A percentile compares a stretch with the other conserved stretches of the same genome.
phyloP scores from a whole-genome alignment of 2,329 filamentous ascomycete genomes.

The Lachnellula occidentalis region DNA sequence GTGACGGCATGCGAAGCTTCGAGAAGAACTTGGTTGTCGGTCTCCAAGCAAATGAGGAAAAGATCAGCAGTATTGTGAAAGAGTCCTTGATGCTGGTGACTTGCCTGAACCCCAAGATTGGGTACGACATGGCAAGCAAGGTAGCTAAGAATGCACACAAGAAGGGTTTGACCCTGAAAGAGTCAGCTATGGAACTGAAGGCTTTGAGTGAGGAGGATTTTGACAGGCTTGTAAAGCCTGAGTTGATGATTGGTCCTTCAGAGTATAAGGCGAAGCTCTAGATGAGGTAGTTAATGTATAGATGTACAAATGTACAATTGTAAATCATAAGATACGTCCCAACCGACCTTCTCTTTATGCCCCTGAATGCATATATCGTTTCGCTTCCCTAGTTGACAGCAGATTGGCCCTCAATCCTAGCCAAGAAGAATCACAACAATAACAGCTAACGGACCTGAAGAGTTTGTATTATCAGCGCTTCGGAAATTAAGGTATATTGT shows the following conservation, averaged over 20 bases:
- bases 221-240: conserved; percentile 80
- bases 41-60: conserved; percentile 87
- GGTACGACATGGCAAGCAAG: conserved; percentile 95
- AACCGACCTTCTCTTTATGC: no score
- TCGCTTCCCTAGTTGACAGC: no score
- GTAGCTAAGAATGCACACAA: conserved; percentile 99
- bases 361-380: no score
- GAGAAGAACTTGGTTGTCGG: conserved; percentile 88
- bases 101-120: conserved; percentile 94
- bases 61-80: conserved; percentile 84
- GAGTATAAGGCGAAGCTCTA: conserved; percentile 44
- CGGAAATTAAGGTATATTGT: no score
- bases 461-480: no score
- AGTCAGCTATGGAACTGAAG: conserved; percentile 89
- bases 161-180: conserved; percentile 90
- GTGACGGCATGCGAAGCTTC: conserved; percentile 92
- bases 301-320: background rate
- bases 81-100: conserved; percentile 99
- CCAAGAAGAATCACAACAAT: no score
- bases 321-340: no score
- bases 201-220: conserved; percentile 87
- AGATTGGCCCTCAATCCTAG: no score
- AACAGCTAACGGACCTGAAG: no score
- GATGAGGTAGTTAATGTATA: background rate
- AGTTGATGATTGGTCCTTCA: conserved; percentile 89